Base-by-base conservation (phyloP, 2,329 filamentous ascomycete species). In the Diplodia scrobiculata region DNA sequence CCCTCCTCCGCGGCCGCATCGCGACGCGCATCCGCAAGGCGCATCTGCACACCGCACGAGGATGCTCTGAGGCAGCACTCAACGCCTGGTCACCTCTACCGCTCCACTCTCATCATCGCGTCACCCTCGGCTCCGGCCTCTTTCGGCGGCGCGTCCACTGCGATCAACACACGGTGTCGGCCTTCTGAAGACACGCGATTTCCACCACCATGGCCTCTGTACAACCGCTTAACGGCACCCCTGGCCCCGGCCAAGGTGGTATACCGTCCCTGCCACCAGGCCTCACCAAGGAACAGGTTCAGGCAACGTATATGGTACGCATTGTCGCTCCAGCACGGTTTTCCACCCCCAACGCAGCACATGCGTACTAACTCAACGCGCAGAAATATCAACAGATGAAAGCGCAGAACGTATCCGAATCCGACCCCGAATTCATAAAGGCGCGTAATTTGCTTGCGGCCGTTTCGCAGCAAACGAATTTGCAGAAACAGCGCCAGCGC, bases 341-440 rank as follows among this genome's bases (percentile, higher is more conserved):
- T 45, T 66, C 19, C 34, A 27, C 27, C 38, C 52, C 67, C 54
- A 66, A 29, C n/a, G 13, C 41, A 14, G 29, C n/a, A 48, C 34
- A 29, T 29, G 45, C 50, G 45, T 59, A 68, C 80, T 84, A 74
- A 83, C 77, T 67, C 54, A 19, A 58, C 65, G 45, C 54, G 59
- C 73, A 97, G 93, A 92, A 91, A 84, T 95, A 91, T 70, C 89
- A 91, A 74, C 87, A 91, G 77, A 92, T 98, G 90, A 95, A 94
- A 79, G 86, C 91, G 66, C 85, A 89, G 72, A 93, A 93, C 71
- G 89, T 96, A 27, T 87, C 91, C 48, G 84, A 88, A 66, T 89
- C 85, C 66, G 92, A 98, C 73, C 94, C 94, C 53, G 93, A 98
- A 76, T 93, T 89, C 73, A 84, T 94, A 73, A 96, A 95, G 79